Base-by-base conservation (phyloP, 2,329 filamentous ascomycete genomes). In the Malbranchea cinnamomea region DNA sequence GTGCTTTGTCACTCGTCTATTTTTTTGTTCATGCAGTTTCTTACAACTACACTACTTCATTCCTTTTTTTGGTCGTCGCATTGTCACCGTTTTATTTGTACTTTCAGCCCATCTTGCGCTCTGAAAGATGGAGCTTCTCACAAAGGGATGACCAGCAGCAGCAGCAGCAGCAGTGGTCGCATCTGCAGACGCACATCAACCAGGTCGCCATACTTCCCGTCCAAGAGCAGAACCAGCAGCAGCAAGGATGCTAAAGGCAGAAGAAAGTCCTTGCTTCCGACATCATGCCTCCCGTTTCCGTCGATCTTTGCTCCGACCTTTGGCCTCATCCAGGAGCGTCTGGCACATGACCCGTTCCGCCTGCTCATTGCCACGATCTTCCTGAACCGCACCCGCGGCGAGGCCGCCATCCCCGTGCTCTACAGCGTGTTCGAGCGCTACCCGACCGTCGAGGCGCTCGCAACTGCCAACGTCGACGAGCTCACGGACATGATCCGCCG, bases 331-430 rank as follows among this genome's bases (percentile, higher is more conserved):
- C 85, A 94, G 49, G 85, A 93, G 49, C 68, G 75, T 39, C 68
- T 92, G 10, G 72, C 74, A 2, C 53, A 68, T 28, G 67, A 83
- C 33, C 78, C 84, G 0, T 93, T 91, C 51, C 75, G 74, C 39
- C 68, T 94, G 2, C 67, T 93, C 2, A 63, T 93, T 17, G 83
- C 79, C 8, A 75, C 84, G 4, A 83, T 81, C 0, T 85, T 93
- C 43, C 71, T 93, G 17, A 87, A 87, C 50, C 74, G 78, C 35
- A 93, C 84, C 0, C 65, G 71, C 2, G 85, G 81, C 7, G 67
- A 63, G 26, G 64, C 71, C 6, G 81, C 84, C 3, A 74, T 89
- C 16, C 85, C 85, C 0, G 64, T 78, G 0, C 78, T 92, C 40
- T 75, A 74, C 48, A 48, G 63, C 9, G 60, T 93, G 8, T 76